phyloP scores from a whole-genome alignment of 108 stramenopile species.

The Bacterosira constricta region DNA sequence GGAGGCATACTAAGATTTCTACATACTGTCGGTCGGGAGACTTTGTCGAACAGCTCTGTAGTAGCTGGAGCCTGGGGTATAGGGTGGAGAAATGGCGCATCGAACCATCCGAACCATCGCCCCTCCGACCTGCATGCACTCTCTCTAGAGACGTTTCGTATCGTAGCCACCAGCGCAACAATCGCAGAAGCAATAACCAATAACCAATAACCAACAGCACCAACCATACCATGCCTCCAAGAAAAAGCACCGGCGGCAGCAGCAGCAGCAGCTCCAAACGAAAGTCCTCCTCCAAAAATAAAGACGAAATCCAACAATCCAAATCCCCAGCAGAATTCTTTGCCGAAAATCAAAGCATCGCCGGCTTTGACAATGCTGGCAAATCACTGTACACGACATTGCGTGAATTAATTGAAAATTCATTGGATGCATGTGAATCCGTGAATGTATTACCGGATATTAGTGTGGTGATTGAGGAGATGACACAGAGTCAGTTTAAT shows the following conservation, averaged over 20 bases:
- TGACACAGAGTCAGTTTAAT: conserved; percentile 88
- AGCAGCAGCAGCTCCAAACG: background rate
- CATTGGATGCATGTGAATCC: conserved; percentile 92
- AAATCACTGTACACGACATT: conserved; percentile 96
- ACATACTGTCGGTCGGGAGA: too few species aligned
- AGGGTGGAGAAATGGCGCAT: too few species aligned
- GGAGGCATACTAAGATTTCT: too few species aligned
- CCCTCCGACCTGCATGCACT: too few species aligned
- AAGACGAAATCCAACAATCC: conserved; percentile 73
- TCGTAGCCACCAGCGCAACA: too few species aligned
- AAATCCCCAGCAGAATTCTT: conserved; percentile 97
- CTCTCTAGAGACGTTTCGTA: too few species aligned
- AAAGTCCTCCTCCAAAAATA: conserved; percentile 2
- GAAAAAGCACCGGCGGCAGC: background rate
- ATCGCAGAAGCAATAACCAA: too few species aligned
- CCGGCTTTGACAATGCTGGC: conserved; percentile 96
- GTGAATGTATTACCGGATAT: conserved; percentile 87
- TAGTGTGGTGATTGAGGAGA: conserved; percentile 77
- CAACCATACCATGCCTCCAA: too few species aligned
- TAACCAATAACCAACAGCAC: too few species aligned
- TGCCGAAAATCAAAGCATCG: conserved; percentile 96
- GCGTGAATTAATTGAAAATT: conserved; percentile 94
- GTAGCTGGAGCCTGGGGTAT: too few species aligned
- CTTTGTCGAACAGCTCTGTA: too few species aligned
- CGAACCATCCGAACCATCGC: too few species aligned